Conservation (phyloP, 306 rosid genomes). For the Inga laurina region DNA sequence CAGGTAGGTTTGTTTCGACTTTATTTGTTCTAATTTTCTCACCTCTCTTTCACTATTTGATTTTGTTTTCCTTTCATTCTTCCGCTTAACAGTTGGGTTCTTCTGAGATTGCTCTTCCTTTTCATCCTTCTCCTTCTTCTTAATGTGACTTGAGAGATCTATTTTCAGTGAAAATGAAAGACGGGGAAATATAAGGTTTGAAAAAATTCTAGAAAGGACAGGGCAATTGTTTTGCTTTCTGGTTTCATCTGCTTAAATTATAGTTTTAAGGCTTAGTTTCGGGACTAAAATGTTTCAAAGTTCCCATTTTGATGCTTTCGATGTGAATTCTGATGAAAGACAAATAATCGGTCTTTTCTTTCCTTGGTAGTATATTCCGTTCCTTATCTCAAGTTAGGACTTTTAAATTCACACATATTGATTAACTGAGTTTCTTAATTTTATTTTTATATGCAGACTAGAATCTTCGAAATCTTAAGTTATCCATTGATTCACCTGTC, state of each 20-base stretch:
- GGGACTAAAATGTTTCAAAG: constrained; percentile 32
- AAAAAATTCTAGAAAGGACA: constrained; percentile 24
- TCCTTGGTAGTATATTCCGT: constrained; percentile 40
- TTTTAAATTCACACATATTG: constrained; percentile 23
- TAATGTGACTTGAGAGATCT: constrained; percentile 26
- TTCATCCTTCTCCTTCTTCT: not conserved
- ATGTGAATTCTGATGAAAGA: constrained; percentile 38
- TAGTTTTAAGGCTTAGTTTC: constrained; percentile 27
- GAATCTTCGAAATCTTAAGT: constrained; percentile 9
- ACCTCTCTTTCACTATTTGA: not conserved
- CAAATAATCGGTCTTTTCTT: constrained; percentile 18
- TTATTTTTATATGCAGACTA: constrained; percentile 32
- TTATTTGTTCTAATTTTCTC: not conserved
- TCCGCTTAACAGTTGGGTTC: not conserved
- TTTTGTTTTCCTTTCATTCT: not conserved
- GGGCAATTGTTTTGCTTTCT: constrained; percentile 30
- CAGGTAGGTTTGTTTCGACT: constrained; percentile 30
- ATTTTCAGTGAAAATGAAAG: constrained; percentile 28
- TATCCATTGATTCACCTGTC: constrained; percentile 49
- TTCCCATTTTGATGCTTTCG: constrained; percentile 39
- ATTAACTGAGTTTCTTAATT: not conserved
- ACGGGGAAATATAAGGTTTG: constrained; percentile 22
- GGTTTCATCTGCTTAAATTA: constrained; percentile 33
- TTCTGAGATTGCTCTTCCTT: constrained; percentile 2
- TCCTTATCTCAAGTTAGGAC: constrained; percentile 51